These are phyloP conservation scores for Olyra latifolia DNA, from an alignment of 176 grass and related monocot genomes.

Conservation along the genomic window DNA sequence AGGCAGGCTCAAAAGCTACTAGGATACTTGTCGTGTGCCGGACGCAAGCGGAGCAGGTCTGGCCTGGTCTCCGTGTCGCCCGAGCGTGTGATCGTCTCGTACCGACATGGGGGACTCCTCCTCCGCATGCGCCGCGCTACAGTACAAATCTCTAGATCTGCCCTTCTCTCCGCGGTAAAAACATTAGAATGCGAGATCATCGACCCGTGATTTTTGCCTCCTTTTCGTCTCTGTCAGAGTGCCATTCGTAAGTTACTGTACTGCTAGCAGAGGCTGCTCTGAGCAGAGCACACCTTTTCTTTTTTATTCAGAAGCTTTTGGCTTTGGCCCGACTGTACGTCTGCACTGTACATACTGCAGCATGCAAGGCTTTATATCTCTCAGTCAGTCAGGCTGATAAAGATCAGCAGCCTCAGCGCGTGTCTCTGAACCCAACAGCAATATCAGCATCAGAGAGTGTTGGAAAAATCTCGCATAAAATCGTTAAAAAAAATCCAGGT, in stretches of 20 bases:
- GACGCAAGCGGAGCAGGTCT: conserved; percentile 1
- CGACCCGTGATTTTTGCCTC: neutral
- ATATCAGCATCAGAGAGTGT: neutral
- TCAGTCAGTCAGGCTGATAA: neutral
- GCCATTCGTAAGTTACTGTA: neutral
- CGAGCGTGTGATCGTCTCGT: conserved; percentile 20
- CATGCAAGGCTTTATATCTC: neutral
- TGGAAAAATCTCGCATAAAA: neutral
- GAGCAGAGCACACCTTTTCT: neutral
- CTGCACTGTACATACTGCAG: neutral
- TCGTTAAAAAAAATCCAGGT: conserved; percentile 4
- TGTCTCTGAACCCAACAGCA: conserved; percentile 27
- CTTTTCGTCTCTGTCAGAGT: neutral
- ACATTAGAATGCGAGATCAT: neutral
- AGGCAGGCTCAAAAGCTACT: neutral
- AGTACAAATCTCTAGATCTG: conserved; percentile 10
- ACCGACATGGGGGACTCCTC: neutral
- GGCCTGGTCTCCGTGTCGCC: conserved; percentile 31
- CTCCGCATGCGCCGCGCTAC: neutral
- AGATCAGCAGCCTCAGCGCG: conserved; percentile 20
- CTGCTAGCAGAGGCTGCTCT: neutral
- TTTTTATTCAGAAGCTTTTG: neutral
- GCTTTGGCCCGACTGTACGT: neutral
- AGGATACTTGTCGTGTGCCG: conserved; percentile 2
- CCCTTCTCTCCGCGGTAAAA: neutral